These are phyloP conservation scores for Seiridium cupressi DNA, from an alignment of 2,329 filamentous ascomycete genomes.

Conservation along the genomic window DNA sequence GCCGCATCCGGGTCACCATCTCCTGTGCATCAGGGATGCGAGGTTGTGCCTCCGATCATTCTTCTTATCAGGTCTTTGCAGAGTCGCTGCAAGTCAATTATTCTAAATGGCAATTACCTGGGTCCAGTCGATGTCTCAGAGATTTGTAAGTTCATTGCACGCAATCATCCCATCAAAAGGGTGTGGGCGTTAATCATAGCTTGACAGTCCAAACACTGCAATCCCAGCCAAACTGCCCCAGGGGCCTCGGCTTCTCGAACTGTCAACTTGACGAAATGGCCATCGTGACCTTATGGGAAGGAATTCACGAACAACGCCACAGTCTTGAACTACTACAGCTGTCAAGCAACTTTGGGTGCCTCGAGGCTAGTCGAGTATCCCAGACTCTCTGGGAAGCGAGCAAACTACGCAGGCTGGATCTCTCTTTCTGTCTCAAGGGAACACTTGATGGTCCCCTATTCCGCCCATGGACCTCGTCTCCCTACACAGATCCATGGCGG, in stretches of 20 bases:
- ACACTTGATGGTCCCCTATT: conserved; percentile 44
- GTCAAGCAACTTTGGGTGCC: conserved; percentile 50
- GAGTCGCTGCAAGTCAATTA: conserved; percentile 49
- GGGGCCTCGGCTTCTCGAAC: conserved; percentile 47
- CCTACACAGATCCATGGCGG: conserved; percentile 32
- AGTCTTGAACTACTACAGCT: conserved; percentile 48
- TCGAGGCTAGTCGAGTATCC: conserved; percentile 46
- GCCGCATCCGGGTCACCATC: conserved; percentile 5
- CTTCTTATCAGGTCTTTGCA: conserved; percentile 46
- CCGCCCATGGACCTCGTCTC: conserved; percentile 38
- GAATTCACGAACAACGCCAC: conserved; percentile 41
- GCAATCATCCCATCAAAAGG: not conserved
- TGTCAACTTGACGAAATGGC: conserved; percentile 50
- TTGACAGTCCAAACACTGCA: conserved; percentile 23
- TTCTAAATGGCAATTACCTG: conserved; percentile 48
- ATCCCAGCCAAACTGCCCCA: conserved; percentile 35
- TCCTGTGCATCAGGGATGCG: conserved; percentile 21
- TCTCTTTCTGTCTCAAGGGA: conserved; percentile 50
- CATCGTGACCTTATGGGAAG: conserved; percentile 46
- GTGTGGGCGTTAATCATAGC: not conserved
- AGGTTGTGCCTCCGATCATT: conserved; percentile 47
- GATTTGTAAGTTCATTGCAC: conserved; percentile 36
- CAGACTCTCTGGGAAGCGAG: conserved; percentile 41
- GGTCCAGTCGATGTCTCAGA: conserved; percentile 46
- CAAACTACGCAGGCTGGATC: conserved; percentile 46